Base-by-base conservation (phyloP, 2,329 filamentous ascomycete genomes). In the Xylariaceae sp. region DNA sequence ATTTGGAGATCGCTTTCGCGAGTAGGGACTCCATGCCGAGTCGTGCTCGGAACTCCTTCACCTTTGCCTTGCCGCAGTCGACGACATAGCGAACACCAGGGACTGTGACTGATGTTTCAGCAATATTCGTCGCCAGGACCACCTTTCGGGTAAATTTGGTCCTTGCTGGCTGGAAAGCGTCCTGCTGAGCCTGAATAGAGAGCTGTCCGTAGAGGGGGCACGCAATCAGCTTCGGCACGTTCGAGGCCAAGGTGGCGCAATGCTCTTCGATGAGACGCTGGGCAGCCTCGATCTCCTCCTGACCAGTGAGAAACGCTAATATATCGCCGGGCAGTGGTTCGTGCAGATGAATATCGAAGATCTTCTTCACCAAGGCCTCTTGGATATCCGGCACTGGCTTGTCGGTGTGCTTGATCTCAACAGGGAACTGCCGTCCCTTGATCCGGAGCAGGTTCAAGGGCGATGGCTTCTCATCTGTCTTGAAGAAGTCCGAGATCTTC, bases 61-160 rank as follows among this genome's bases (percentile, higher is more conserved):
- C 83, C 72, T 99, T 99, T 7, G 89, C 90, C 69, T 97, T 97
- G 51, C 94, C 94, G 57, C 89, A 89, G 71, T 99, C 94, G 17
- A 99, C 82, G 8, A 99, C 93, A 67, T 89, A 94, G 3, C 90
- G 85, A 5, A 99, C 92, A 1, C 94, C 94, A 0, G 93, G 89
- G 0, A 99, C 92, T 0, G 94, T 99, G 60, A 99, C 89, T 1
- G 94, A 97, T 0, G 94, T 97, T 73, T 99, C 94, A n/a, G 94
- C 94, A 68, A 99, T 97, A 70, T 99, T 99, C 11, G 94, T 99
- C 0, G 92, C 88, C 0, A 99, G 78, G 0, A 99, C 92, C 10
- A 97, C 82, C 71, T 97, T 97, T 49, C 94, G 83, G 0, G 90
- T 95, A 58, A 81, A 82, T n/a, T 80, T 80, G 2, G 85, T 83